These are phyloP conservation scores for Sanguinoderma infundibulare DNA, from an alignment of 1,284 basidiomycete genomes.

Conservation along the genomic window DNA sequence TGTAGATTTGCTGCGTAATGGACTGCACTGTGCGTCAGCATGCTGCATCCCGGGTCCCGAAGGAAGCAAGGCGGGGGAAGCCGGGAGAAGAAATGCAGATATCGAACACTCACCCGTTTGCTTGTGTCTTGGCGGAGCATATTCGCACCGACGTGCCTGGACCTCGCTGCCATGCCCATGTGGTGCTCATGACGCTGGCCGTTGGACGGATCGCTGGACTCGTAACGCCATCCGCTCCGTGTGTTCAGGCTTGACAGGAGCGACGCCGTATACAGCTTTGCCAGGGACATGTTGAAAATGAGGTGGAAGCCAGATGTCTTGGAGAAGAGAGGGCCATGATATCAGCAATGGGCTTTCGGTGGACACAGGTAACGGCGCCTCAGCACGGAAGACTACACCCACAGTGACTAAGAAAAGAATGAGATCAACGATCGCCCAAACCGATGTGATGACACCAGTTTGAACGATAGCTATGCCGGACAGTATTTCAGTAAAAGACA, in stretches of 20 bases:
- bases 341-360: background rate
- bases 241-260: constrained; percentile 36
- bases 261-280: constrained; percentile 37
- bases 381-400: constrained; percentile 10
- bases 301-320: constrained; percentile 32
- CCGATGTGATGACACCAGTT: constrained; percentile 37
- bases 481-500: background rate
- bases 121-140: background rate
- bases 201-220: background rate
- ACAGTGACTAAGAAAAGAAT: constrained; percentile 34
- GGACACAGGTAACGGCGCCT: too few species aligned
- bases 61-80: background rate
- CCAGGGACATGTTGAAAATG: constrained; percentile 35
- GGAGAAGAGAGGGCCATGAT: background rate
- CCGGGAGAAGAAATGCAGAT: background rate
- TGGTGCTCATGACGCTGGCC: background rate
- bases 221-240: constrained; percentile 31
- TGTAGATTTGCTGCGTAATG: background rate
- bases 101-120: background rate
- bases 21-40: background rate
- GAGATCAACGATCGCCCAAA: constrained; percentile 35
- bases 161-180: background rate
- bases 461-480: constrained; percentile 35
- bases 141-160: background rate
- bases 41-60: too few species aligned